Evolutionary conservation across 192 early-diverging fungal species (phyloP).

Genomic region (Allomyces macrogynus): DNA sequence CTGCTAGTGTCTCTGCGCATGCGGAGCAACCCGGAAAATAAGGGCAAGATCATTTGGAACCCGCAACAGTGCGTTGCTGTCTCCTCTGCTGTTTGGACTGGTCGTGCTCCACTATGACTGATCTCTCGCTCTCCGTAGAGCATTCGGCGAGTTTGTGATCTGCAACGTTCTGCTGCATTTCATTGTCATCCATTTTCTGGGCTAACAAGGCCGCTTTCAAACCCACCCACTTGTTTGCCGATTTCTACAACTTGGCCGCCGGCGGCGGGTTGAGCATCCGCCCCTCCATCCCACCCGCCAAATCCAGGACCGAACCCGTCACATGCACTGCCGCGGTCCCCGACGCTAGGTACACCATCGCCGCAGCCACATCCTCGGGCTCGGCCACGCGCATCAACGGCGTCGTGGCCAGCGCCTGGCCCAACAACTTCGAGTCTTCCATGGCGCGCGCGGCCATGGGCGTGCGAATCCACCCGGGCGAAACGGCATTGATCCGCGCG

Average conservation of each 20-base stretch:
- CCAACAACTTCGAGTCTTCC: slow-evolving; percentile 17
- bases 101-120: not conserved
- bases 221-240: too few relatives aligned
- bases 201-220: slow-evolving; percentile 23
- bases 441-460: slow-evolving; percentile 33
- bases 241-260: not conserved
- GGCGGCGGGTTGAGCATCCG: slow-evolving; percentile 13
- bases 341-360: slow-evolving; percentile 27
- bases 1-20: slow-evolving; percentile 66
- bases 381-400: slow-evolving; percentile 35
- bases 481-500: slow-evolving; percentile 28
- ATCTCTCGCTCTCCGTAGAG: slow-evolving; percentile 22
- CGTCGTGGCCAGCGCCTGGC: slow-evolving; percentile 28
- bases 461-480: slow-evolving; percentile 35
- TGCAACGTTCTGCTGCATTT: slow-evolving; percentile 70
- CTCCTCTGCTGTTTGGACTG: not conserved
- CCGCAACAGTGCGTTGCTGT: slow-evolving; percentile 37
- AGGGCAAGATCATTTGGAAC: slow-evolving; percentile 41
- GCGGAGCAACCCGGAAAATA: slow-evolving; percentile 70
- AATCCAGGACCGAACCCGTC: slow-evolving; percentile 28
- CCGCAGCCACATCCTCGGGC: slow-evolving; percentile 25
- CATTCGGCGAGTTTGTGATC: slow-evolving; percentile 83
- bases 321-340: slow-evolving; percentile 26
- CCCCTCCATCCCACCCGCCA: slow-evolving; percentile 38
- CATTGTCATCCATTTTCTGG: slow-evolving; percentile 79